phyloP scores from a whole-genome alignment of 2,329 filamentous ascomycete genomes.

The Apiospora hydei region DNA sequence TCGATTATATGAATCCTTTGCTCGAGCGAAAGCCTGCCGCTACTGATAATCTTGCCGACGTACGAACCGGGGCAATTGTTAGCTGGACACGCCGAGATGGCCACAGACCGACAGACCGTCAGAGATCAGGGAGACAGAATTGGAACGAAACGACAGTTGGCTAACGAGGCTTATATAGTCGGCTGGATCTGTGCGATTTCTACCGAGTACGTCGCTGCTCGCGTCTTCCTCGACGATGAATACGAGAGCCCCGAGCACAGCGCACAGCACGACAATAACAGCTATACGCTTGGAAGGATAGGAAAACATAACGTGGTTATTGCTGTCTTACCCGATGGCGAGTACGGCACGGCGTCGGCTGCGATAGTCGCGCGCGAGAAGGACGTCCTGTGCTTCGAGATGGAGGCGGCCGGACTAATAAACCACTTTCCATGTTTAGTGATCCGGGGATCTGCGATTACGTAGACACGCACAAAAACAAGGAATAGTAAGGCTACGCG shows the following conservation, averaged over 20 bases:
- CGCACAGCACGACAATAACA: slow-evolving; percentile 35
- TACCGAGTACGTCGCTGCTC: slow-evolving; percentile 47
- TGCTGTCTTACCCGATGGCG: slow-evolving; percentile 36
- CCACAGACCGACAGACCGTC: not conserved
- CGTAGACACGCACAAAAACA: slow-evolving; percentile 38
- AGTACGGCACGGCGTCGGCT: slow-evolving; percentile 37
- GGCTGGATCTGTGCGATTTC: slow-evolving; percentile 54
- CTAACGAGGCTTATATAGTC: slow-evolving; percentile 43
- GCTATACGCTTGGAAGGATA: slow-evolving; percentile 43
- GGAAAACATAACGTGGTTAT: slow-evolving; percentile 47
- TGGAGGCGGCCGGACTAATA: slow-evolving; percentile 39
- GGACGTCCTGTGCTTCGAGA: slow-evolving; percentile 31
- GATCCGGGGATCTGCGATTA: slow-evolving; percentile 44
- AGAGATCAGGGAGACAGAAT: too few species aligned
- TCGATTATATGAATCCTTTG: too few species aligned
- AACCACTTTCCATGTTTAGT: slow-evolving; percentile 40
- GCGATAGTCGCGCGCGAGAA: slow-evolving; percentile 35
- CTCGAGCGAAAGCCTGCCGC: too few species aligned
- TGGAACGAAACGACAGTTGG: not conserved
- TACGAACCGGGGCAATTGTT: not conserved
- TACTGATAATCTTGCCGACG: too few species aligned
- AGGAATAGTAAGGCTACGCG: slow-evolving; percentile 36
- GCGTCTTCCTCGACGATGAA: slow-evolving; percentile 48
- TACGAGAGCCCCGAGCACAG: slow-evolving; percentile 40
- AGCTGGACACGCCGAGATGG: not conserved